These are phyloP conservation scores for Chlorencoelia australis DNA, from an alignment of 2,329 filamentous ascomycete species.

Conservation along the genomic window DNA sequence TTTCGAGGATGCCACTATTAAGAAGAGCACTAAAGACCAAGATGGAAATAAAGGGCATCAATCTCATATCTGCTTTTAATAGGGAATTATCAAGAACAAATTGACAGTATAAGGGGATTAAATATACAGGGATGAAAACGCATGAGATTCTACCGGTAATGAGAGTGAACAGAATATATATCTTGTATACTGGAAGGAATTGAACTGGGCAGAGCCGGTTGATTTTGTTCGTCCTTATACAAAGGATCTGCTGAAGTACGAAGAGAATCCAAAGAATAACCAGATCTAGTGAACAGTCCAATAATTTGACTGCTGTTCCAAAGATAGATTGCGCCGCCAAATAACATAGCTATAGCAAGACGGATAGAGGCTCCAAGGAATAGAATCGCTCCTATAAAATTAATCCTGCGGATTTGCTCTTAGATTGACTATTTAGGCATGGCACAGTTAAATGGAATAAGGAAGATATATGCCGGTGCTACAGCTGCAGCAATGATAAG, in stretches of 20 bases:
- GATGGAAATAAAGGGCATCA: constrained; percentile 22
- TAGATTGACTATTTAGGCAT: background rate
- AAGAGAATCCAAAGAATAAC: background rate
- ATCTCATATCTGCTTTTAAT: constrained; percentile 31
- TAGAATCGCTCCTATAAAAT: background rate
- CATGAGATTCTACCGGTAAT: constrained; percentile 11
- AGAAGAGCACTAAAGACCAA: constrained; percentile 11
- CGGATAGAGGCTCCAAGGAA: background rate
- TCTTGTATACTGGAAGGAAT: background rate
- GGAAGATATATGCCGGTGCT: constrained; percentile 28
- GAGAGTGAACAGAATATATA: background rate
- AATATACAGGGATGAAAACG: constrained; percentile 10
- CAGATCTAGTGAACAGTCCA: background rate
- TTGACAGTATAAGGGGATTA: constrained; percentile 38
- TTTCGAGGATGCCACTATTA: background rate
- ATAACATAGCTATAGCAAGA: background rate
- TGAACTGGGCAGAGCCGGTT: background rate
- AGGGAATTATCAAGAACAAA: constrained; percentile 38
- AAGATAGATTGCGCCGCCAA: background rate
- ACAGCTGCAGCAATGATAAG: constrained; percentile 34
- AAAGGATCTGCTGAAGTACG: background rate
- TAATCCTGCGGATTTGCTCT: background rate
- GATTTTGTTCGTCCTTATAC: background rate
- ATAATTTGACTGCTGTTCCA: background rate
- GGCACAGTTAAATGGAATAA: background rate